These are phyloP conservation scores for Cladophialophora bantiana DNA, from an alignment of 2,329 filamentous ascomycete genomes.

Conservation along the genomic window DNA sequence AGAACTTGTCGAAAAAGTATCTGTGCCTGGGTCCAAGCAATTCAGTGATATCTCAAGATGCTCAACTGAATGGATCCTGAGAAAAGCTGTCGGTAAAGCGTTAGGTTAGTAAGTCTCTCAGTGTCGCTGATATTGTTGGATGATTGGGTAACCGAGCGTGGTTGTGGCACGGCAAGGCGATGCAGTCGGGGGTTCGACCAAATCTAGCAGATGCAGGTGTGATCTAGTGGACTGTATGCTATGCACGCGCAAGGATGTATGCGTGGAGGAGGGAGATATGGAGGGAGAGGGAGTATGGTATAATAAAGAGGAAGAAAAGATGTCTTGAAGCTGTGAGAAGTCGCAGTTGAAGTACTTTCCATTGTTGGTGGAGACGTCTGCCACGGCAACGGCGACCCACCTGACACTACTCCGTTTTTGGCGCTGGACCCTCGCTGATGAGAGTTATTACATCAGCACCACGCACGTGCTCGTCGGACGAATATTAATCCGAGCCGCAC, in stretches of 20 bases:
- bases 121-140: slow-evolving; percentile 43
- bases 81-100: slow-evolving; percentile 36
- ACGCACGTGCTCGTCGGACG: background rate
- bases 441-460: slow-evolving; percentile 23
- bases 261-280: slow-evolving; percentile 45
- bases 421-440: background rate
- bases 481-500: background rate
- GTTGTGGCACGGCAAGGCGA: slow-evolving; percentile 40
- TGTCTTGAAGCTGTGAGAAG: slow-evolving; percentile 32
- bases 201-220: slow-evolving; percentile 41
- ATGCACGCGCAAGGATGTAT: slow-evolving; percentile 45
- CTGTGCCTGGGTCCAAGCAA: slow-evolving; percentile 44
- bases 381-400: slow-evolving; percentile 24
- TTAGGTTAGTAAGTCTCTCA: slow-evolving; percentile 44
- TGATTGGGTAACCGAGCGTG: slow-evolving; percentile 45
- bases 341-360: slow-evolving; percentile 19
- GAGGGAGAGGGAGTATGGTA: slow-evolving; percentile 37
- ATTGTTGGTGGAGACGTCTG: slow-evolving; percentile 13
- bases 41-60: slow-evolving; percentile 46
- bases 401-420: background rate
- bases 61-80: slow-evolving; percentile 50
- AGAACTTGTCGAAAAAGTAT: slow-evolving; percentile 43
- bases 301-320: slow-evolving; percentile 35
- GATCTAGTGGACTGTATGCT: slow-evolving; percentile 49
- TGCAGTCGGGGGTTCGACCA: slow-evolving; percentile 48